These are phyloP conservation scores for Domatiomyces globalis DNA, from an alignment of 2,329 filamentous ascomycete genomes.

Conservation along the genomic window DNA sequence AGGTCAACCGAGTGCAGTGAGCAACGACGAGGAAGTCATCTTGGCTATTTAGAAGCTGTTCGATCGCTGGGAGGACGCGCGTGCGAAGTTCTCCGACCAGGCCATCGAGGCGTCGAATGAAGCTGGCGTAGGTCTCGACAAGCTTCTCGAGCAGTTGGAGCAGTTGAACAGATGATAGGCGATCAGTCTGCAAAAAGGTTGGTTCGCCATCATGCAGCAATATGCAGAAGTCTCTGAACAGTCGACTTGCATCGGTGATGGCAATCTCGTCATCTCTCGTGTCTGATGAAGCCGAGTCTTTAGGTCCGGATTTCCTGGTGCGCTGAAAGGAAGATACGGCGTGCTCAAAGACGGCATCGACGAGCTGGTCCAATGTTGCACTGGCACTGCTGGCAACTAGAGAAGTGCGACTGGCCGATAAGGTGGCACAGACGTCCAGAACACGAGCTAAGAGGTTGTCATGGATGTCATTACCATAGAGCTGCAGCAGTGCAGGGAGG, in stretches of 20 bases:
- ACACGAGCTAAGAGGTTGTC: slow-evolving; percentile 68
- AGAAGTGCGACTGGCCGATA: slow-evolving; percentile 82
- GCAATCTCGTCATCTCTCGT: slow-evolving; percentile 8
- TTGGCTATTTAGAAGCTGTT: slow-evolving; percentile 7
- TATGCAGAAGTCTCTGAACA: slow-evolving; percentile 82
- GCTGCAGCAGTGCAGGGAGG: slow-evolving; percentile 74
- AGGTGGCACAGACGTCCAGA: slow-evolving; percentile 77
- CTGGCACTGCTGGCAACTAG: slow-evolving; percentile 93
- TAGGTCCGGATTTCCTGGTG: not conserved
- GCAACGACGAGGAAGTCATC: slow-evolving; percentile 11
- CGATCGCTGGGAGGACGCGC: slow-evolving; percentile 29
- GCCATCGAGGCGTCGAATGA: slow-evolving; percentile 67
- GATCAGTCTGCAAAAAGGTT: slow-evolving; percentile 65
- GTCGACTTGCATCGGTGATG: slow-evolving; percentile 24
- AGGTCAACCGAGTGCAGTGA: slow-evolving; percentile 2
- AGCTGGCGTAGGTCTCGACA: slow-evolving; percentile 65
- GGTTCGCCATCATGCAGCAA: slow-evolving; percentile 73
- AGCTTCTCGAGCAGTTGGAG: slow-evolving; percentile 87
- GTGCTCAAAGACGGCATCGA: slow-evolving; percentile 87
- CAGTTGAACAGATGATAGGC: slow-evolving; percentile 67
- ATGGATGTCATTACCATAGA: slow-evolving; percentile 69
- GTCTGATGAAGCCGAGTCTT: slow-evolving; percentile 7
- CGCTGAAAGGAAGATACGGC: slow-evolving; percentile 31
- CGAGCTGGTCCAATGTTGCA: slow-evolving; percentile 87
- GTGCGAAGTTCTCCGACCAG: slow-evolving; percentile 64